Base-by-base conservation (phyloP, 1,284 basidiomycete species). In the Leccinum subrobustum region DNA sequence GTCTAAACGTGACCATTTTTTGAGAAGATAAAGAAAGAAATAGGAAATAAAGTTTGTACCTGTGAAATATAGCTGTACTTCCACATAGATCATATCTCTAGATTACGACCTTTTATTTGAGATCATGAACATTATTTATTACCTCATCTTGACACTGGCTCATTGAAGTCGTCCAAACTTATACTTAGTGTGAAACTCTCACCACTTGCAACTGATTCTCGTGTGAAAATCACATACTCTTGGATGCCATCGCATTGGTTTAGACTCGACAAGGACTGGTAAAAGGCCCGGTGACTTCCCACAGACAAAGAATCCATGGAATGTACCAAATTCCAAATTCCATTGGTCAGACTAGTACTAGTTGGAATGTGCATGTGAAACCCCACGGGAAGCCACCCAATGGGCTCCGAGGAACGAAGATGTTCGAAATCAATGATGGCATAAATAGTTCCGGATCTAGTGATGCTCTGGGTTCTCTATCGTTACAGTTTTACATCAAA, bases 1-100 rank as follows among this genome's bases (percentile, higher is more conserved):
- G 69, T 23, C 31, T 68, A 47, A 70, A 68, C 54, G n/a, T 68
- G 57, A 68, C 66, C n/a, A 57, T 69, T 11, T 37, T 7, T 3
- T 65, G 39, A 63, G 52, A 14, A n/a, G 25, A n/a, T 31, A 16
- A 27, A 27, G 4, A n/a, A n/a, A 50, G 23, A 25, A 50, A 37
- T 16, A 37, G 23, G n/a, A 12, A 44, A 6, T 6, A 42, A 37
- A 6, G 12, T 6, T 29, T 4, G 6, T 25, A 27, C 6, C 1
- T 5, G n/a, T n/a, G 20, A 56, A 31, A 52, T n/a, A 18, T 23
- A 29, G 8, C 3, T 23, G 23, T 27, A 31, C 35, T 27, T 25
- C 56, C 18, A 31, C 12, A 37, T 58, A 25, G 29, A 47, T 16
- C 18, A 5, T 37, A 37, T 25, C 18, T 42, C 11, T 58, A 2